Percentiles rank a stretch among this genome's conserved stretches.
Evolutionary conservation across 441 rosid genomes (phyloP).

Genomic region (Gossypium lobatum): DNA sequence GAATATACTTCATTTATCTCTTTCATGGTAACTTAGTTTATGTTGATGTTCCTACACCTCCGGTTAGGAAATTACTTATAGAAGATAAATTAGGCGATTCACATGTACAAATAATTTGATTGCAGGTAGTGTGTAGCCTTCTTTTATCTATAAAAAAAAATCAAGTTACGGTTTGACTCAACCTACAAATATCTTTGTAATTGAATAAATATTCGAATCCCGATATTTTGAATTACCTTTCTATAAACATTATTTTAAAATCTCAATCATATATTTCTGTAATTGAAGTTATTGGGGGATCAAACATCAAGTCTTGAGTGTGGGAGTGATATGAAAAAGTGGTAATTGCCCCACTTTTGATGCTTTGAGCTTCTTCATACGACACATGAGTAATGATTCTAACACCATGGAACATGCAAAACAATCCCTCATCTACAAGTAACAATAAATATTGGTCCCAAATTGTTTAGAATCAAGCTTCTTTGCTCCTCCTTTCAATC

Average conservation of each 20-base stretch:
- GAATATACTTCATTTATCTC: background rate
- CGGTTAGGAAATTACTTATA: too few species aligned
- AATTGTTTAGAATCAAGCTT: background rate
- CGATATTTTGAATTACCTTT: too few species aligned
- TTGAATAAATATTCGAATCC: background rate
- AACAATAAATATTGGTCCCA: background rate
- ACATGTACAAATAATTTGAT: too few species aligned
- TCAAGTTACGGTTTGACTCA: too few species aligned
- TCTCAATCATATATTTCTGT: too few species aligned
- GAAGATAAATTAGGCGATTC: too few species aligned
- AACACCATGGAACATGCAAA: background rate
- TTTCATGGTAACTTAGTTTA: too few species aligned
- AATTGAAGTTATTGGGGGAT: background rate
- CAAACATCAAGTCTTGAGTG: background rate
- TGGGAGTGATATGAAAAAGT: background rate
- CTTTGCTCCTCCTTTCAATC: background rate
- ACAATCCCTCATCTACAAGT: background rate
- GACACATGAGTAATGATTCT: constrained; percentile 12
- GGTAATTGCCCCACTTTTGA: constrained; percentile 7
- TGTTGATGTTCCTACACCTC: too few species aligned
- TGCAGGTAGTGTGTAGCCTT: too few species aligned
- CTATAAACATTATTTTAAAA: too few species aligned
- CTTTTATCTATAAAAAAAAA: too few species aligned
- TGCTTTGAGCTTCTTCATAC: constrained; percentile 7
- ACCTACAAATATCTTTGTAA: too few species aligned